Conservation (phyloP, 148 eudicot genomes). For the Chenopodium quinoa region DNA sequence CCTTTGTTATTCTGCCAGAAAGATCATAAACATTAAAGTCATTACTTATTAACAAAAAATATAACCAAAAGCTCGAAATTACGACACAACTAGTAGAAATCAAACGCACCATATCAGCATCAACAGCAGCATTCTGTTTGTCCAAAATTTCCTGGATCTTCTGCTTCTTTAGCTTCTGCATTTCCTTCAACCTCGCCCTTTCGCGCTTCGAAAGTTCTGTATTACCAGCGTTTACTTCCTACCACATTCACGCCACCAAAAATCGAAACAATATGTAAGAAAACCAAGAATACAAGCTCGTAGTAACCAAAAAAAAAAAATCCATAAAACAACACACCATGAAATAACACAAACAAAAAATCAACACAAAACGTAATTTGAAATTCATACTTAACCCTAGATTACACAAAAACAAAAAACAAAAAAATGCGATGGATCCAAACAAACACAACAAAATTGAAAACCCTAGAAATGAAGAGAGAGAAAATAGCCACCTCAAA, state of each 20-base stretch:
- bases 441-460: background rate
- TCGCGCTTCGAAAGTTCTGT: slow-evolving; percentile 70
- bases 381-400: slow-evolving; percentile 8
- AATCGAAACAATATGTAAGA: background rate
- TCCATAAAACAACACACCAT: background rate
- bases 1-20: slow-evolving; percentile 80
- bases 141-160: slow-evolving; percentile 84
- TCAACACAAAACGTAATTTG: background rate
- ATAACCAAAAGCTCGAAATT: background rate
- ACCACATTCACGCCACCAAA: slow-evolving; percentile 1
- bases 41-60: background rate
- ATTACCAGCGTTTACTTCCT: slow-evolving; percentile 52
- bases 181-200: slow-evolving; percentile 68
- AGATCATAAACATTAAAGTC: background rate
- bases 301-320: background rate
- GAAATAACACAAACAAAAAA: background rate
- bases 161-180: slow-evolving; percentile 82
- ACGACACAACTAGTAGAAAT: background rate
- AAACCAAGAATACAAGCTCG: background rate
- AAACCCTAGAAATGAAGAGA: background rate
- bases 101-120: slow-evolving; percentile 82
- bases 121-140: slow-evolving; percentile 81
- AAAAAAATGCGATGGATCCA: slow-evolving; percentile 19
- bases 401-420: background rate
- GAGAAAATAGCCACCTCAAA: slow-evolving; percentile 1